Base-by-base conservation (phyloP, 2,329 filamentous ascomycete species). In the Aureobasidium sp. region DNA sequence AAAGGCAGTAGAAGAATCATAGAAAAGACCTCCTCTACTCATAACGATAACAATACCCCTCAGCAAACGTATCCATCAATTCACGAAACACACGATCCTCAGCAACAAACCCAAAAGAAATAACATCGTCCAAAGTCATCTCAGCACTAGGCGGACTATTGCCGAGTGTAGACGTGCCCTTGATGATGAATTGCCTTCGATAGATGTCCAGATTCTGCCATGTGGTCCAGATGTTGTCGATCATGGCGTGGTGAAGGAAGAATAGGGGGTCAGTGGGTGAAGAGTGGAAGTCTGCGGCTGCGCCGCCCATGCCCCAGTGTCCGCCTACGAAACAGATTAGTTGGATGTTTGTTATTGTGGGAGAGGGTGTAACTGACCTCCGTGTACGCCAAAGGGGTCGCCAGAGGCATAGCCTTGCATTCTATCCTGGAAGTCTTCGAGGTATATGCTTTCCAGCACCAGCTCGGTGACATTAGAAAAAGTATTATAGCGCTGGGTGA, bases 251-350 rank as follows among this genome's bases (percentile, higher is more conserved):
- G 65, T 82, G 80, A 36, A 79, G 70, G 69, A 74, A 82, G 71
- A 82, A 82, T 5, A 73, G 65, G 3, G 79, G 79, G 53, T 82
- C 79, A 7, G 71, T 74, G 1, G 80, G 78, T 11, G 76, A 78
- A 1, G 75, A 73, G 66, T 70, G 67, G 61, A 76, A 78, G 68
- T 82, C 79, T 47, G 74, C 73, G 20, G 75, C 77, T 0, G 74
- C 73, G 62, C 80, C 78, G 17, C 78, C 78, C 65, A 77, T 72
- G 17, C 75, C 74, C 68, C 76, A 79, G 67, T 82, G 80, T 3
- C 78, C 79, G 2, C 71, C 22, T 25, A 25, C 22, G 22, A 25
- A 25, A 25, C 22, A 25, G 1, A 3, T 25, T 25, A 25, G 22
- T 25, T 1, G 1, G 22, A 25, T 25, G 22, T 25, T 25, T 25